phyloP scores from a whole-genome alignment of 768 basidiomycete genomes.

The Guyanaporus albipodus region DNA sequence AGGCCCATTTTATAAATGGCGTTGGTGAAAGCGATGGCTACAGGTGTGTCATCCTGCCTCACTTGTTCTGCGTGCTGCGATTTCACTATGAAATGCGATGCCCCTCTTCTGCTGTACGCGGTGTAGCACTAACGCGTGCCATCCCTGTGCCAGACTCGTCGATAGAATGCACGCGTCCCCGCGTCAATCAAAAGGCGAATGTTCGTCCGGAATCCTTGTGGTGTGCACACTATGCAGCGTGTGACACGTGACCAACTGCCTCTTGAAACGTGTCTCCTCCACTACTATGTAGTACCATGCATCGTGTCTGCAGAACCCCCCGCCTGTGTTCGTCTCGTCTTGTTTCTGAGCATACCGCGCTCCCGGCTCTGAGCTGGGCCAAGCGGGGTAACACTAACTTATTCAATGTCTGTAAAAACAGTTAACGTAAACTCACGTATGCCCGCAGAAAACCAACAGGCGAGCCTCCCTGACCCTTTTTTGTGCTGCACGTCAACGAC shows the following conservation, averaged over 20 bases:
- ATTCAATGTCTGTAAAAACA: constrained; percentile 11
- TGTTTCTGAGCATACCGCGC: not conserved
- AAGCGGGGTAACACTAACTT: constrained; percentile 2
- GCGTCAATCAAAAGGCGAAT: constrained; percentile 6
- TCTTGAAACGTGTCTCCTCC: not conserved
- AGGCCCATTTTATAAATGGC: constrained; percentile 21
- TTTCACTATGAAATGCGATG: constrained; percentile 21
- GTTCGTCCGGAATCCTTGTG: constrained; percentile 4
- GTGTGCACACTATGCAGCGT: constrained; percentile 5
- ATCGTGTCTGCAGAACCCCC: too few species aligned
- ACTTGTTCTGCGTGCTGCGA: constrained; percentile 28
- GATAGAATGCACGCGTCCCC: constrained; percentile 2
- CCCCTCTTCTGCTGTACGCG: constrained; percentile 22
- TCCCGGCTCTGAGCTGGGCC: not conserved
- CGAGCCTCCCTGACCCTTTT: constrained; percentile 12
- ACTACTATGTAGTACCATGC: not conserved
- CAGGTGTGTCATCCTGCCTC: constrained; percentile 25
- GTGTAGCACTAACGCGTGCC: constrained; percentile 13
- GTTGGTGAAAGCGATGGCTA: constrained; percentile 5
- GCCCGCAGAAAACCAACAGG: constrained; percentile 27
- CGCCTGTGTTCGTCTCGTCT: too few species aligned
- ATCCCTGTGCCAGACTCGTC: constrained; percentile 10
- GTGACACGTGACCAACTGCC: constrained; percentile 4
- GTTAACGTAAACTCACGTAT: constrained; percentile 33
- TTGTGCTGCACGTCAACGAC: constrained; percentile 32